These are phyloP conservation scores for Paspalum vaginatum DNA, from an alignment of 176 grass and related monocot species.

Conservation along the genomic window DNA sequence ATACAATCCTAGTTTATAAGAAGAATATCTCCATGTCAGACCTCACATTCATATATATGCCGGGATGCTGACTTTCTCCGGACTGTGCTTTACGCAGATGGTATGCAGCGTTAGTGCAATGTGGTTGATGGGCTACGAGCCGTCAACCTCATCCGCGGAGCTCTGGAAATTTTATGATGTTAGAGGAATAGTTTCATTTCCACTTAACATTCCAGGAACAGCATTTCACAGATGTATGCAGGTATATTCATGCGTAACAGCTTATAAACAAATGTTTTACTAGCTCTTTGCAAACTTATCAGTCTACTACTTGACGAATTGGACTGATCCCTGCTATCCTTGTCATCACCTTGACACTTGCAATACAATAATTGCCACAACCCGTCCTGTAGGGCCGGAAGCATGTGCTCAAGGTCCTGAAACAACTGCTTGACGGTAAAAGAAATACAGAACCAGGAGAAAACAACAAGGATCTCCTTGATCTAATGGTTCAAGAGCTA, in stretches of 20 bases:
- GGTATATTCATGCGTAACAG: conserved; percentile 21
- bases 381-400: conserved; percentile 44
- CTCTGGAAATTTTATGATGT: conserved; percentile 53
- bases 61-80: too few relatives aligned
- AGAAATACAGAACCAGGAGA: background rate
- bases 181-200: conserved; percentile 47
- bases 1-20: too few relatives aligned
- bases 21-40: too few relatives aligned
- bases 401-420: conserved; percentile 39
- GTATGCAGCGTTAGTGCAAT: conserved; percentile 59
- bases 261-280: too few relatives aligned
- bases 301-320: too few relatives aligned
- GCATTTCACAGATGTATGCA: conserved; percentile 56
- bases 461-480: conserved; percentile 49
- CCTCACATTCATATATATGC: too few relatives aligned
- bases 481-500: conserved; percentile 43
- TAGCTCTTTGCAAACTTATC: too few relatives aligned
- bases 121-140: conserved; percentile 53
- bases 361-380: background rate
- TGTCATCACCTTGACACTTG: background rate
- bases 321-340: too few relatives aligned
- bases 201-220: conserved; percentile 50
- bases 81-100: conserved; percentile 39
- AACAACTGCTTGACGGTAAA: conserved; percentile 38
- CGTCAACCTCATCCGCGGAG: background rate